Base-by-base conservation (phyloP, 2,329 filamentous ascomycete genomes). In the Aspergillus hiratsukae region DNA sequence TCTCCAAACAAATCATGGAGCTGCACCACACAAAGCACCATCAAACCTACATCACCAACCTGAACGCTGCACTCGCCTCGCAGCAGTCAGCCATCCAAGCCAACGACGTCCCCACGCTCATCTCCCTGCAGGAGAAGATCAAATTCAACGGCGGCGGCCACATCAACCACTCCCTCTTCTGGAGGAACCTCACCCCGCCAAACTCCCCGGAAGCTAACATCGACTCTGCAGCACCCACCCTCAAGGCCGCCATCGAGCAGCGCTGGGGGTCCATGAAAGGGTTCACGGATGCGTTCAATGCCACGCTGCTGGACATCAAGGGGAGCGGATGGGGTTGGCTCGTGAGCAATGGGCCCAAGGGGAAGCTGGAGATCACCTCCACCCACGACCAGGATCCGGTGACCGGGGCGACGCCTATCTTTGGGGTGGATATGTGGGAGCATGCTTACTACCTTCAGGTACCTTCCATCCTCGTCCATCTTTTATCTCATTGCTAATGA, bases 1-100 rank as follows among this genome's bases (percentile, higher is more conserved):
- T 96, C 80, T 91, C 88, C 43, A 86, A 87, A 72, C 84, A 93
- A 77, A 96, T 96, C 79, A 96, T 96, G 91, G 88, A 95, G 79
- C 85, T 96, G 31, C 91, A 96, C 81, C 89, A 96, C 83, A 84
- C 83, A 77, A 95, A 93, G 78, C 91, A 96, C 81, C 91, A 96
- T 80, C 87, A 93, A 76, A 91, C 91, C 67, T 96, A 96, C 75
- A 88, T 96, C 66, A 94, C 87, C 74, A 89, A 89, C 71, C 88
- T 90, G 77, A 96, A 96, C 79, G 82, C 86, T 56, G 88, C 89
- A 48, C 80, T 85, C 56, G 83, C 90, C 71, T 85, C 82, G 14
- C 86, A 89, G 61, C 76, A 80, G 52, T 73, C 79, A 4, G 85
- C 87, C 17, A 76, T 82, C 2, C 70, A 78, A 25, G 75, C 80